Percentiles rank a stretch among this genome's conserved stretches.
phyloP scores from a whole-genome alignment of 495 filamentous ascomycete species.

The Pseudoneurospora amorphoporcata region DNA sequence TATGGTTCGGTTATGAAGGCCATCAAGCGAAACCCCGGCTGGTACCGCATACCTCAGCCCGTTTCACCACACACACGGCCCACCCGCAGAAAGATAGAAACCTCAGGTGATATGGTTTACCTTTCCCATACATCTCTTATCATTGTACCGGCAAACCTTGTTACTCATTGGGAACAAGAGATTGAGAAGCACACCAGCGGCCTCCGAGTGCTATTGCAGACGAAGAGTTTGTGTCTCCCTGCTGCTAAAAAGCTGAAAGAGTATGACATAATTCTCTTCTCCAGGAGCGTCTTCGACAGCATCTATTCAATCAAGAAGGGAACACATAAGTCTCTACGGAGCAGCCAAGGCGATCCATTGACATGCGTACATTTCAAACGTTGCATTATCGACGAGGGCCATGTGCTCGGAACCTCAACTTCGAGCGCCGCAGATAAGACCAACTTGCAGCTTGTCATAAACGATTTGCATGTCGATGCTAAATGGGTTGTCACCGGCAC shows the following conservation, averaged over 20 bases:
- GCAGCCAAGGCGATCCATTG: slow-evolving; percentile 34
- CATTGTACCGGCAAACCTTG: slow-evolving; percentile 57
- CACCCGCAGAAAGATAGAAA: slow-evolving; percentile 26
- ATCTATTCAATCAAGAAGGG: slow-evolving; percentile 58
- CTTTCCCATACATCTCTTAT: slow-evolving; percentile 61
- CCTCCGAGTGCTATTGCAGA: slow-evolving; percentile 53
- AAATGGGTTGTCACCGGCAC: slow-evolving; percentile 91
- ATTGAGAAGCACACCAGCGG: slow-evolving; percentile 58
- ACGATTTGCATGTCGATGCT: slow-evolving; percentile 57
- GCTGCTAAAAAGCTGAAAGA: slow-evolving; percentile 45
- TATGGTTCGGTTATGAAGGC: slow-evolving; percentile 43
- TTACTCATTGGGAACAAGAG: slow-evolving; percentile 60
- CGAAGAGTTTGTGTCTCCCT: slow-evolving; percentile 41
- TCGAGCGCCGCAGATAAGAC: slow-evolving; percentile 39
- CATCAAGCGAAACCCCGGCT: slow-evolving; percentile 42
- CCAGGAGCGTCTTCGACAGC: slow-evolving; percentile 38
- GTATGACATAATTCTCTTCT: slow-evolving; percentile 75
- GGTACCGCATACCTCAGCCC: slow-evolving; percentile 43
- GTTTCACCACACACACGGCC: background rate
- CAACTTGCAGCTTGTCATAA: slow-evolving; percentile 56
- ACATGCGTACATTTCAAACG: slow-evolving; percentile 70
- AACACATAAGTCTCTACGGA: slow-evolving; percentile 2
- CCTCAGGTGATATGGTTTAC: slow-evolving; percentile 26
- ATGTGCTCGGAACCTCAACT: slow-evolving; percentile 56
- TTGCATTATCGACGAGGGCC: slow-evolving; percentile 86